A percentile compares a stretch with the other conserved stretches of the same genome.
These are phyloP conservation scores for Pseudophaeomoniella oleicola DNA, from an alignment of 2,329 filamentous ascomycete species.

Conservation along the genomic window DNA sequence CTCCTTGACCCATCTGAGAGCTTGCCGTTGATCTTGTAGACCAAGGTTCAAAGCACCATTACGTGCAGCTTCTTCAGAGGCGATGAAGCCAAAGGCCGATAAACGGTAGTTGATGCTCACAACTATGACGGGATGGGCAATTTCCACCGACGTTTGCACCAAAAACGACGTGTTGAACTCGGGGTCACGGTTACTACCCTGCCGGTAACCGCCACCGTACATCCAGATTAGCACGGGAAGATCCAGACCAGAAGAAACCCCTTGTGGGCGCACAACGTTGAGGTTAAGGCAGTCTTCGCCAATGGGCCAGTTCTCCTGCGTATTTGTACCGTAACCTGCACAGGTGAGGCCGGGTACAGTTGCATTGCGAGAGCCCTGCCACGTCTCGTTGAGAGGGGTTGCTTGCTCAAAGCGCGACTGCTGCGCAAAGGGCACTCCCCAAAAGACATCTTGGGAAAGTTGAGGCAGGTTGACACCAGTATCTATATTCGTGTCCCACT, in stretches of 20 bases:
- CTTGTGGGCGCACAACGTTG: conserved; percentile 15
- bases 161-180: conserved; percentile 4
- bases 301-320: no score
- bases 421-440: conserved; percentile 35
- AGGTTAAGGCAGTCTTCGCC: conserved; percentile 23
- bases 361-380: background rate
- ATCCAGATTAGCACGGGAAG: conserved; percentile 7
- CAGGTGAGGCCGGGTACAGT: background rate
- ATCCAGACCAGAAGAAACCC: background rate
- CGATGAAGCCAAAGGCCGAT: conserved; percentile 19
- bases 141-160: conserved; percentile 2
- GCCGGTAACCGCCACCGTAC: conserved; percentile 7
- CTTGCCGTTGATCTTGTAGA: conserved; percentile 21
- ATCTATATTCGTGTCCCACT: no score
- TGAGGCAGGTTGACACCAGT: no score
- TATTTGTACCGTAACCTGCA: conserved; percentile 12
- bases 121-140: conserved; percentile 17
- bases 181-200: conserved; percentile 5
- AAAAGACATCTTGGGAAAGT: conserved; percentile 3
- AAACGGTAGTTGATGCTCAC: conserved; percentile 18
- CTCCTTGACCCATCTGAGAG: conserved; percentile 21
- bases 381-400: background rate
- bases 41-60: conserved; percentile 21
- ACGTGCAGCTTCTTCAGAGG: conserved; percentile 15
- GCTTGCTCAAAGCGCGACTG: conserved; percentile 21